Percentiles rank a stretch among this genome's conserved stretches.
phyloP scores from a whole-genome alignment of 768 basidiomycete genomes.

The Panaeolus papilionaceus region DNA sequence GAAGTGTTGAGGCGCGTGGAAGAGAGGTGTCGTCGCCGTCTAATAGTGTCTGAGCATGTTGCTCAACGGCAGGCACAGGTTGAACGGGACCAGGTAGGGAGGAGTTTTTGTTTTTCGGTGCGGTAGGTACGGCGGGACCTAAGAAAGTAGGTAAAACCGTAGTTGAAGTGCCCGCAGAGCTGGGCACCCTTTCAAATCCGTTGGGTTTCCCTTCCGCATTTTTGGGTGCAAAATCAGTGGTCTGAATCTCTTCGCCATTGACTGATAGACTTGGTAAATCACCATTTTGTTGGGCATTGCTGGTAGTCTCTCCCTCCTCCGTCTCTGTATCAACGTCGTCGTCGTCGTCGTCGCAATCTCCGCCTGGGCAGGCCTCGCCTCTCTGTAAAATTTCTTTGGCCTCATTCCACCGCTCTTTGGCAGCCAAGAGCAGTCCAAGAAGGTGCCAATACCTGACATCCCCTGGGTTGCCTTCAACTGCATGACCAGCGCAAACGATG shows the following conservation, averaged over 20 bases:
- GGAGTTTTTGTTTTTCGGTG: background rate
- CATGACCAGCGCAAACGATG: slow-evolving; percentile 65
- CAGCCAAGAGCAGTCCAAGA: slow-evolving; percentile 81
- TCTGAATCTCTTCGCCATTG: slow-evolving; percentile 5
- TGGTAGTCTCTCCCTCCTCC: slow-evolving; percentile 21
- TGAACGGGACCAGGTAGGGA: background rate
- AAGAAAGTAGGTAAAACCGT: background rate
- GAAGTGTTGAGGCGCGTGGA: slow-evolving; percentile 42
- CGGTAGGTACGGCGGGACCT: background rate
- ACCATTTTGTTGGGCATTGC: slow-evolving; percentile 28
- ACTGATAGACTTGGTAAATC: slow-evolving; percentile 18
- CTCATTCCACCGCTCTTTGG: slow-evolving; percentile 78
- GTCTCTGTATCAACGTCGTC: slow-evolving; percentile 49
- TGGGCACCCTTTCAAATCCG: slow-evolving; percentile 7
- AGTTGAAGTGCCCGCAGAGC: background rate
- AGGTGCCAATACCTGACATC: slow-evolving; percentile 90
- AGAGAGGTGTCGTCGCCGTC: slow-evolving; percentile 32
- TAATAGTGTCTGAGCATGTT: slow-evolving; percentile 4
- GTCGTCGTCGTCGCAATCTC: slow-evolving; percentile 32
- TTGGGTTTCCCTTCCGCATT: slow-evolving; percentile 1
- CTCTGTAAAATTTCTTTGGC: slow-evolving; percentile 79
- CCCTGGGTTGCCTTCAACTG: slow-evolving; percentile 71
- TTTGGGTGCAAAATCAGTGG: slow-evolving; percentile 1
- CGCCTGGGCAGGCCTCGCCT: slow-evolving; percentile 49
- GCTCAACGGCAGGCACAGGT: background rate